phyloP scores from a whole-genome alignment of 2,329 filamentous ascomycete species.

The Rutstroemia sp. region DNA sequence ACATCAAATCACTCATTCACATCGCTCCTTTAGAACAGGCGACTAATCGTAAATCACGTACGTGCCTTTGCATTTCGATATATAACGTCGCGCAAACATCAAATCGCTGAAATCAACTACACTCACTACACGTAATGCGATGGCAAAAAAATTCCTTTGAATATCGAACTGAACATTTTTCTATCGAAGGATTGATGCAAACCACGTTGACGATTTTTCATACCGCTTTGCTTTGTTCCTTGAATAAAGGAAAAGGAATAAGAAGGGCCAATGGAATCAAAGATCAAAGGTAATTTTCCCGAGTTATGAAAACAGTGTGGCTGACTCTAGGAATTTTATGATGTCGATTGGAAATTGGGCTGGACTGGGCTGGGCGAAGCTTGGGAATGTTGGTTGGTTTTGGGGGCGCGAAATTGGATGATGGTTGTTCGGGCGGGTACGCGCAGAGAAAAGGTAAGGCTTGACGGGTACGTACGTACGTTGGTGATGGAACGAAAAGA shows the following conservation, averaged over 20 bases:
- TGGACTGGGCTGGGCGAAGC: too few species aligned
- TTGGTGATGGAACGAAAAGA: too few species aligned
- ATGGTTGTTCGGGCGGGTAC: too few species aligned
- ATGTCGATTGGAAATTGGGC: neutral
- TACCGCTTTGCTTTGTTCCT: too few species aligned
- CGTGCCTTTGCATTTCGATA: constrained; percentile 5
- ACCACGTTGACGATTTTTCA: neutral
- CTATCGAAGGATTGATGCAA: neutral
- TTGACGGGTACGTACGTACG: too few species aligned
- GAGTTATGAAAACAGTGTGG: neutral
- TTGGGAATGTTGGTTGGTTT: too few species aligned
- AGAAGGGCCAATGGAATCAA: neutral
- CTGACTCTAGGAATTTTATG: constrained; percentile 1
- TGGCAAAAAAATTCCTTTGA: too few species aligned
- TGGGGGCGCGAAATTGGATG: too few species aligned
- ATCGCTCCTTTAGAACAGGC: constrained; percentile 7
- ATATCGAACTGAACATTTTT: too few species aligned
- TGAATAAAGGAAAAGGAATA: neutral
- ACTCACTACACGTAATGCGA: too few species aligned
- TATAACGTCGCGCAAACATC: neutral
- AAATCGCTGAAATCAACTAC: neutral
- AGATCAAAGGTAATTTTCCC: neutral
- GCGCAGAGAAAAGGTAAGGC: too few species aligned
- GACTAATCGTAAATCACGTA: constrained; percentile 12
- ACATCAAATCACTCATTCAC: constrained; percentile 5